Evolutionary conservation across 192 early-diverging fungal species (phyloP).

Genomic region (Physocladia obscura): DNA sequence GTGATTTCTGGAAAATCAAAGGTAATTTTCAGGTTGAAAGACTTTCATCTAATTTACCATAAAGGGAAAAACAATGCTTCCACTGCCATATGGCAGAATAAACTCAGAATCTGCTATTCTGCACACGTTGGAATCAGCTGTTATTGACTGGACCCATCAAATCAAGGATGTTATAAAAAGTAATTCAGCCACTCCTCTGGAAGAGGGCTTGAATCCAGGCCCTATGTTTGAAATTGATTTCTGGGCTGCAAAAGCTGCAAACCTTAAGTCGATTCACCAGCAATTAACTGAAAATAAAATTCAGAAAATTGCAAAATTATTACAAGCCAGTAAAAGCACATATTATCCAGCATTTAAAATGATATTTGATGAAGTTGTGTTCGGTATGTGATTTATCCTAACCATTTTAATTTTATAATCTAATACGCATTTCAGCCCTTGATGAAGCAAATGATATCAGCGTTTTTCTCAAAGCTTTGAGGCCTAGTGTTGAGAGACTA

Average conservation of each 20-base stretch:
- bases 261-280: constrained; percentile 61
- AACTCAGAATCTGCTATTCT: constrained; percentile 54
- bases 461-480: constrained; percentile 53
- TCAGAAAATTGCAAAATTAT: constrained; percentile 56
- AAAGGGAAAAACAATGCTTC: constrained; percentile 68
- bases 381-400: too few species aligned
- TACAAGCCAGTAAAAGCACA: constrained; percentile 62
- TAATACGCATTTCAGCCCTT: constrained; percentile 42
- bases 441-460: constrained; percentile 65
- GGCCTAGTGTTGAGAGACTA: constrained; percentile 57
- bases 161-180: constrained; percentile 66
- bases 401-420: background rate
- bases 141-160: constrained; percentile 71
- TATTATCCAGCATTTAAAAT: constrained; percentile 68
- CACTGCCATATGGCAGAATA: constrained; percentile 60
- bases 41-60: background rate
- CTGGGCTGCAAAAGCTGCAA: constrained; percentile 68
- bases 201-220: constrained; percentile 64
- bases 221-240: constrained; percentile 69
- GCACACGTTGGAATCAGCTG: constrained; percentile 64
- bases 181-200: constrained; percentile 58
- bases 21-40: constrained; percentile 30
- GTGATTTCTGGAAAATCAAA: constrained; percentile 67
- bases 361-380: constrained; percentile 66
- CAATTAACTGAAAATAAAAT: constrained; percentile 66